Evolutionary conservation across 305 asterid genomes (phyloP), one percentile per base, ranked within the genome.

Genomic region (Fraxinus latifolia): DNA sequence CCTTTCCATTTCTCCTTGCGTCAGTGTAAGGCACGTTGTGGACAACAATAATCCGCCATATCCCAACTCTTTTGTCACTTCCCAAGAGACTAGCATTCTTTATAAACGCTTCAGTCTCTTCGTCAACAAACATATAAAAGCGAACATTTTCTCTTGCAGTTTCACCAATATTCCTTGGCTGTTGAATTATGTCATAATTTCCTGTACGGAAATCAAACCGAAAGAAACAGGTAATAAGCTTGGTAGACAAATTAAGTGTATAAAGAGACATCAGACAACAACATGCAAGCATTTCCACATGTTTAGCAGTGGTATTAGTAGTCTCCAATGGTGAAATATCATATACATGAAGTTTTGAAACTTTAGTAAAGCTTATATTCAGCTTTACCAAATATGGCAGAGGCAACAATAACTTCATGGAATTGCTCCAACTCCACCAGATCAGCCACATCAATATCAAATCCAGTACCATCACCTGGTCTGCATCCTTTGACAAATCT

Each of bases 1-100:
- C 99, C 97, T 94, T 94, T 83, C 97, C 99, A 78, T 94, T 96
- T 84, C 99, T 92, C 83, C 98, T 92, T 29, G 99, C 84, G 82
- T 94, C 99, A 36, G 86, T 73, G 83, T 93, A 96, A 87, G 99
- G 99, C 87, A 92, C 91, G 79, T 93, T 94, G 83, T 23, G 97
- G 37, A 96, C 97, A 19, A 94, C 95, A 81, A 96, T 91, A 83
- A 96, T 90, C 86, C 94, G 88, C 99, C 99, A 96, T 44, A 93
- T 81, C 74, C 99, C 99, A 77, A 89, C 92, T 88, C 86, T 89
- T 82, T 87, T 92, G 77, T 86, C 88, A 82, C 89, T 81, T 82
- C 92, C 92, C 88, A 92, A 84, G 73, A 88, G 83, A 85, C 92
- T 92, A 55, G 87, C 86, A 33, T 93, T 96, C 87, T 85, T 92